phyloP scores from a whole-genome alignment of 75 land plant species.

The Sequoia sempervirens region DNA sequence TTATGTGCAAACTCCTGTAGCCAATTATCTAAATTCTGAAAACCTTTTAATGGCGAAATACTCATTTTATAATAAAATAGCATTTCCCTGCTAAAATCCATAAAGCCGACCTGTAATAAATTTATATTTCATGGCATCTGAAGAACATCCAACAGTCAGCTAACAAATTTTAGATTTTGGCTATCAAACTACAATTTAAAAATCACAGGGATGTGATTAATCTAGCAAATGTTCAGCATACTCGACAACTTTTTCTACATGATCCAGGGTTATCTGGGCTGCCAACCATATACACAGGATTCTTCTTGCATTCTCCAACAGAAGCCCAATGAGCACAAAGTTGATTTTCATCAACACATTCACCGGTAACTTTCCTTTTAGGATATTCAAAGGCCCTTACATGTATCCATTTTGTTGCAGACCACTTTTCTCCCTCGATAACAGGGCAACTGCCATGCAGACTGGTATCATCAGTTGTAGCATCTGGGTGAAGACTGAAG shows the following conservation, averaged over 20 bases:
- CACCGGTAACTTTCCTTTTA: slow-evolving; percentile 6
- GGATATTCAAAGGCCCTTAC: slow-evolving; percentile 20
- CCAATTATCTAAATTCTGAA: not conserved
- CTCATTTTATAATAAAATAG: too few relatives aligned
- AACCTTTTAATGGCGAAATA: not conserved
- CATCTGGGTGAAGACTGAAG: slow-evolving; percentile 52
- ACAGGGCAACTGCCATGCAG: slow-evolving; percentile 82
- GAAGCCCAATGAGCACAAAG: slow-evolving; percentile 70
- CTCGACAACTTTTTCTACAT: slow-evolving; percentile 84
- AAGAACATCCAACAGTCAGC: not conserved
- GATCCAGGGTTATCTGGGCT: slow-evolving; percentile 29
- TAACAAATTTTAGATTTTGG: not conserved
- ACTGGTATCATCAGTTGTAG: slow-evolving; percentile 49
- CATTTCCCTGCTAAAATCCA: not conserved
- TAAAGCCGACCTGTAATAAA: not conserved
- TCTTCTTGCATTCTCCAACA: slow-evolving; percentile 77
- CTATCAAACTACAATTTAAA: not conserved
- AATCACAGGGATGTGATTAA: not conserved
- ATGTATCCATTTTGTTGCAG: slow-evolving; percentile 80
- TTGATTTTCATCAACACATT: slow-evolving; percentile 63
- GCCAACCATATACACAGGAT: slow-evolving; percentile 77
- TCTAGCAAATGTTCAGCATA: slow-evolving; percentile 17
- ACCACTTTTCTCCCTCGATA: slow-evolving; percentile 84
- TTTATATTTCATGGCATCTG: not conserved
- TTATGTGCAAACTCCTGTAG: not conserved